phyloP scores from a whole-genome alignment of 2,329 filamentous ascomycete genomes.

The Venturiaceae sp. region DNA sequence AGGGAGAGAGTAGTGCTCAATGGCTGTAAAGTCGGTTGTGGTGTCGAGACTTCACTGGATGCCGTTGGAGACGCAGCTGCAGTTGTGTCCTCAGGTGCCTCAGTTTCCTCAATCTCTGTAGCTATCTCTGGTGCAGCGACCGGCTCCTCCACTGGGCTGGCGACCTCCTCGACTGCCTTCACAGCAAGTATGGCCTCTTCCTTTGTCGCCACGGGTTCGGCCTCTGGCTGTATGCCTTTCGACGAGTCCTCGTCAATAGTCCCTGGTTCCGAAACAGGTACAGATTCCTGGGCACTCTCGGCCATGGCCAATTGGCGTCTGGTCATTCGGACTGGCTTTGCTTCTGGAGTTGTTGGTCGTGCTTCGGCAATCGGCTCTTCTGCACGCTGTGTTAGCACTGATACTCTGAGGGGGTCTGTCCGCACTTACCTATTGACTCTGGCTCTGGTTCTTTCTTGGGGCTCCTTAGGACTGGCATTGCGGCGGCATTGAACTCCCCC shows the following conservation, averaged over 20 bases:
- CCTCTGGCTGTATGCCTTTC: constrained; percentile 13
- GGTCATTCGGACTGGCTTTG: constrained; percentile 7
- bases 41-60: background rate
- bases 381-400: background rate
- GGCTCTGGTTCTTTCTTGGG: background rate
- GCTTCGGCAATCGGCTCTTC: background rate
- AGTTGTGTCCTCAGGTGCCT: background rate
- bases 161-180: background rate
- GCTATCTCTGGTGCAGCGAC: background rate
- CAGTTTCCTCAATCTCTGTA: background rate
- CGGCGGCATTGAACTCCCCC: background rate
- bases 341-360: background rate
- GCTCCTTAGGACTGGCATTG: background rate
- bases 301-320: constrained; percentile 1
- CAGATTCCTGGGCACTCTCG: constrained; percentile 4
- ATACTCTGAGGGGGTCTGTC: background rate
- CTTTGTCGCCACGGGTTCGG: background rate
- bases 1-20: background rate
- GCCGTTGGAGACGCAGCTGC: background rate
- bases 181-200: background rate
- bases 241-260: constrained; percentile 15
- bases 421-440: background rate
- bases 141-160: background rate
- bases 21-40: background rate
- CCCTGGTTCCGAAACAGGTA: background rate